These are phyloP conservation scores for Ilex paraguariensis DNA, from an alignment of 305 asterid genomes.

Conservation along the genomic window DNA sequence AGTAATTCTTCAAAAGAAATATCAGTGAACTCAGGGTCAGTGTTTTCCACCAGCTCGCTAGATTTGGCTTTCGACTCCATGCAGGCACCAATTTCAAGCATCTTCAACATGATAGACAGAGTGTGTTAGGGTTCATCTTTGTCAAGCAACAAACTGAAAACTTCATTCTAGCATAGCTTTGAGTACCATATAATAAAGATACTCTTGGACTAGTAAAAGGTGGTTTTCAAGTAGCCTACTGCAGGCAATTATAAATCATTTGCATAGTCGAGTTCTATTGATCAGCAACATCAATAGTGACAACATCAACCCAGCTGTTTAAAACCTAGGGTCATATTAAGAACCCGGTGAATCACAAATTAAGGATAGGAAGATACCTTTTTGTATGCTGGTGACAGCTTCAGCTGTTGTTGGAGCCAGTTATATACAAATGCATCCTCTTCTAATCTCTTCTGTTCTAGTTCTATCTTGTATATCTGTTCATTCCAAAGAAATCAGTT, in stretches of 20 bases:
- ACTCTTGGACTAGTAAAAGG: too few species aligned
- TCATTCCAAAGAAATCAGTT: conserved; percentile 4
- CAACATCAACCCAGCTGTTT: background rate
- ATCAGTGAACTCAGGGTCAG: conserved; percentile 44
- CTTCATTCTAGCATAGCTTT: background rate
- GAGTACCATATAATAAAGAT: too few species aligned
- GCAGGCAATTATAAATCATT: background rate
- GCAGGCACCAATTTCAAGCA: conserved; percentile 64
- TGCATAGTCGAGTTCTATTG: too few species aligned
- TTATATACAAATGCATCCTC: conserved; percentile 79
- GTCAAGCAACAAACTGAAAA: background rate
- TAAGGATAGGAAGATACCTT: conserved; percentile 33
- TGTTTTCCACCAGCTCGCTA: conserved; percentile 28
- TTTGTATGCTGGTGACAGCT: conserved; percentile 73
- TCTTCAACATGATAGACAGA: conserved; percentile 29
- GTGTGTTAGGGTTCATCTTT: background rate
- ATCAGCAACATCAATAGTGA: background rate
- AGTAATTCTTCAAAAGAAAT: conserved; percentile 83
- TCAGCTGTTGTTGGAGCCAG: conserved; percentile 83
- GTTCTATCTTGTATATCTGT: conserved; percentile 67
- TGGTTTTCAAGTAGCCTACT: background rate
- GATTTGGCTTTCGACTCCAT: conserved; percentile 54
- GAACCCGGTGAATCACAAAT: background rate
- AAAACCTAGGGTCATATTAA: background rate
- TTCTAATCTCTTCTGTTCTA: conserved; percentile 77